A percentile compares a stretch with the other conserved stretches of the same genome.
These are phyloP conservation scores for Aspergillus steynii DNA, from an alignment of 495 filamentous ascomycete species.

Conservation along the genomic window DNA sequence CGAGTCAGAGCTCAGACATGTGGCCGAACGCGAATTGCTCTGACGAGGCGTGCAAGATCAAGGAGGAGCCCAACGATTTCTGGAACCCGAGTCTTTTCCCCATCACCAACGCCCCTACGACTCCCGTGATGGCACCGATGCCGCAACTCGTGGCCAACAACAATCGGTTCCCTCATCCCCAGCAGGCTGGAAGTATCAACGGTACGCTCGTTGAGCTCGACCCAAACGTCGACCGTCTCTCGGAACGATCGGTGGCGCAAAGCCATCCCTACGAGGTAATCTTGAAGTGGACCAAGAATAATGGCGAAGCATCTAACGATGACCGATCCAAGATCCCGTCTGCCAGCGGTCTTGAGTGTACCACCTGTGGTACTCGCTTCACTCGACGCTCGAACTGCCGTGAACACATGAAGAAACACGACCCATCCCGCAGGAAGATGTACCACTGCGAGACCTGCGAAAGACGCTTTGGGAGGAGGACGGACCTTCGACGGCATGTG, in stretches of 20 bases:
- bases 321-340: constrained; percentile 16
- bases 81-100: constrained; percentile 15
- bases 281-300: constrained; percentile 15
- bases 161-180: neutral
- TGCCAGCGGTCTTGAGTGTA: constrained; percentile 64
- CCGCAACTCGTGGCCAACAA: neutral
- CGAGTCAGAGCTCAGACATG: constrained; percentile 10
- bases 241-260: neutral
- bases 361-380: constrained; percentile 77
- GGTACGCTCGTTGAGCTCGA: constrained; percentile 7
- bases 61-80: constrained; percentile 17
- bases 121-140: constrained; percentile 3
- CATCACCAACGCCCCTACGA: neutral
- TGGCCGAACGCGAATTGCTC: constrained; percentile 27
- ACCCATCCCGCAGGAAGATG: constrained; percentile 69
- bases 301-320: constrained; percentile 16
- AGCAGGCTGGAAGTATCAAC: neutral
- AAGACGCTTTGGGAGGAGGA: constrained; percentile 59
- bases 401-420: constrained; percentile 87
- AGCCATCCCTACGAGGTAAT: constrained; percentile 12
- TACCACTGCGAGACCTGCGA: constrained; percentile 66
- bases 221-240: neutral
- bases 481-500: constrained; percentile 79
- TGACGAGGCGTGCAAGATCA: constrained; percentile 14
- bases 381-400: constrained; percentile 88